These are phyloP conservation scores for Thalassiosira hispida DNA, from an alignment of 352 stramenopile genomes.

Conservation along the genomic window DNA sequence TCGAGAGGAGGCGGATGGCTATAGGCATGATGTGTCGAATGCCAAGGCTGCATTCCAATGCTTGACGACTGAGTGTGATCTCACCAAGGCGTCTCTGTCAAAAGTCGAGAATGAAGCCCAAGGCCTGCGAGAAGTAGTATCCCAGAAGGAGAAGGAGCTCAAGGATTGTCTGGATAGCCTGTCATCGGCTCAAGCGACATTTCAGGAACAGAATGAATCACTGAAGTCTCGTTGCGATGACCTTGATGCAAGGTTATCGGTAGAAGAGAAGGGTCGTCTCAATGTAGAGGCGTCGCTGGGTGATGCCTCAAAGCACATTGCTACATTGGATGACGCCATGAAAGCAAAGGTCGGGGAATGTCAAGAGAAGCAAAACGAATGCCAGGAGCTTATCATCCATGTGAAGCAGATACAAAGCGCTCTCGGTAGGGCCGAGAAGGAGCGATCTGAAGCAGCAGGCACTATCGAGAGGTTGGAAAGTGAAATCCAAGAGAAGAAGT, in stretches of 20 bases:
- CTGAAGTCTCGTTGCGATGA: constrained; percentile 11
- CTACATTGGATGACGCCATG: constrained; percentile 29
- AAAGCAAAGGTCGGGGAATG: constrained; percentile 41
- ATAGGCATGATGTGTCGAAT: constrained; percentile 28
- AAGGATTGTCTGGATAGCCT: constrained; percentile 31
- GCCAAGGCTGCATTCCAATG: constrained; percentile 51
- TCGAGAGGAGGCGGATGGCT: constrained; percentile 22
- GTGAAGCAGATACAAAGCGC: constrained; percentile 43
- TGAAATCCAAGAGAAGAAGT: constrained; percentile 38
- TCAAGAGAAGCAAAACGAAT: constrained; percentile 46
- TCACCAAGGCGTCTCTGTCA: constrained; percentile 29
- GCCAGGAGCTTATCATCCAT: constrained; percentile 38
- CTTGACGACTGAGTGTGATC: constrained; percentile 35
- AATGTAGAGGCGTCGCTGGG: constrained; percentile 33
- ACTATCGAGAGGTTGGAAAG: constrained; percentile 42
- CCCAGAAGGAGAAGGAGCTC: constrained; percentile 43
- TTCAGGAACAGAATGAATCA: constrained; percentile 25
- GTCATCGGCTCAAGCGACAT: constrained; percentile 15
- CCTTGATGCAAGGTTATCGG: constrained; percentile 32
- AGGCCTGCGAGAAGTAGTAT: constrained; percentile 15
- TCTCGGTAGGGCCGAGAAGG: constrained; percentile 30
- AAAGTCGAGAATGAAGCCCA: constrained; percentile 36
- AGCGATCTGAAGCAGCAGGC: constrained; percentile 24
- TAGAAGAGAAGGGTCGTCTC: constrained; percentile 12
- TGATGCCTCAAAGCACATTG: constrained; percentile 36